phyloP scores from a whole-genome alignment of 495 filamentous ascomycete genomes.

The Podospora australis region DNA sequence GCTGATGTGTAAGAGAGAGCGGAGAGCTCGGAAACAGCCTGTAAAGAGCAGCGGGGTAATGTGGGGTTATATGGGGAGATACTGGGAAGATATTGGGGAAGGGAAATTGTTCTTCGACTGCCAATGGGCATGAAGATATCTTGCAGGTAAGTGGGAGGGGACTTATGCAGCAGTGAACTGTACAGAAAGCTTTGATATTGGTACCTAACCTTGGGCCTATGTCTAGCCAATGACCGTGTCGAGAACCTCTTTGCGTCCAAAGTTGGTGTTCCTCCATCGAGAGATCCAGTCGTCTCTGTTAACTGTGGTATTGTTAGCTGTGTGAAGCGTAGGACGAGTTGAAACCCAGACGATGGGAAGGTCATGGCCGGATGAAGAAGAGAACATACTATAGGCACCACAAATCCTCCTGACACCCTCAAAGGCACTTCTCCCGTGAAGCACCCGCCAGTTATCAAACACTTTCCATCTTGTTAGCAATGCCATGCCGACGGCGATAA shows the following conservation, averaged over 20 bases:
- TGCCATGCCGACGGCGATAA: neutral
- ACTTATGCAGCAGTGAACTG: no score
- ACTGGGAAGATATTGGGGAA: no score
- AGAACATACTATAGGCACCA: constrained; percentile 70
- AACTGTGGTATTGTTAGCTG: constrained; percentile 46
- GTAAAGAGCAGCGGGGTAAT: no score
- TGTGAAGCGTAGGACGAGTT: no score
- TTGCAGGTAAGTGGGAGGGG: no score
- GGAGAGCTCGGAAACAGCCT: no score
- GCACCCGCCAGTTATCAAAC: constrained; percentile 92
- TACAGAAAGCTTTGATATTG: neutral
- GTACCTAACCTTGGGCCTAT: neutral
- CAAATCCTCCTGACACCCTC: constrained; percentile 80
- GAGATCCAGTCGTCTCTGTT: constrained; percentile 84
- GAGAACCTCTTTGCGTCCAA: constrained; percentile 48
- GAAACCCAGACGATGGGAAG: neutral
- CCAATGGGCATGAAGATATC: no score
- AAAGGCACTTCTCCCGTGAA: constrained; percentile 79
- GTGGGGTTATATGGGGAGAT: no score
- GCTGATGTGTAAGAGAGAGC: no score
- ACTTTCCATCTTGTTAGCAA: constrained; percentile 39
- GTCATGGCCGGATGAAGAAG: no score
- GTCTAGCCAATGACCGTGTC: constrained; percentile 31
- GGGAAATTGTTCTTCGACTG: no score
- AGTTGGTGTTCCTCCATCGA: constrained; percentile 65